These are phyloP conservation scores for Phlyctochytrium planicorne DNA, from an alignment of 192 early-diverging fungal species.

Conservation along the genomic window DNA sequence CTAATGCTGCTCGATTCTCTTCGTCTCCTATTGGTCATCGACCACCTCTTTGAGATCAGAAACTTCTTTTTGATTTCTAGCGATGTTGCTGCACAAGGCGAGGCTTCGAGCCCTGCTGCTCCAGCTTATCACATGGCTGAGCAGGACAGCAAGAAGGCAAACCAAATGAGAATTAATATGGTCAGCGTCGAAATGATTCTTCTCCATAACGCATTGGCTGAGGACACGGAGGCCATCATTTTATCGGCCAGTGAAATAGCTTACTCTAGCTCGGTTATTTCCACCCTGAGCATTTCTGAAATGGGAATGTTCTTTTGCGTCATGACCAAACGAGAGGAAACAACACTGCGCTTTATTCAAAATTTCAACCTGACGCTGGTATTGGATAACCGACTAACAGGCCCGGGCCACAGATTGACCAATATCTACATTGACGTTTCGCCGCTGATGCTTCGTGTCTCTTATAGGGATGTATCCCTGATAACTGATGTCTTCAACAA, in stretches of 20 bases:
- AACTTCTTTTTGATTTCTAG: slow-evolving; percentile 57
- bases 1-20: slow-evolving; percentile 79
- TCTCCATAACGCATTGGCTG: slow-evolving; percentile 68
- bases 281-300: slow-evolving; percentile 72
- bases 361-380: slow-evolving; percentile 81
- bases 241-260: slow-evolving; percentile 77
- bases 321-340: slow-evolving; percentile 79
- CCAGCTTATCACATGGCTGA: slow-evolving; percentile 10
- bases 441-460: slow-evolving; percentile 76
- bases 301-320: slow-evolving; percentile 89
- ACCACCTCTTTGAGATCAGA: slow-evolving; percentile 78
- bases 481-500: slow-evolving; percentile 73
- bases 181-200: slow-evolving; percentile 81
- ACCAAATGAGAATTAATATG: slow-evolving; percentile 78
- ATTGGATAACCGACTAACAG: slow-evolving; percentile 70
- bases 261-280: slow-evolving; percentile 74
- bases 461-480: slow-evolving; percentile 81
- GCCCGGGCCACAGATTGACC: slow-evolving; percentile 60
- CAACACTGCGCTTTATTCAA: slow-evolving; percentile 83
- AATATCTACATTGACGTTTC: slow-evolving; percentile 74
- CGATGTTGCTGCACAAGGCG: slow-evolving; percentile 9
- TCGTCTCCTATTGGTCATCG: slow-evolving; percentile 79
- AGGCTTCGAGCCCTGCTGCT: background rate
- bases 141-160: background rate
- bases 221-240: slow-evolving; percentile 85